Evolutionary conservation across 139 green algal genomes (phyloP), one percentile per base, ranked within the genome.

Genomic region (Dunaliella primolecta): DNA sequence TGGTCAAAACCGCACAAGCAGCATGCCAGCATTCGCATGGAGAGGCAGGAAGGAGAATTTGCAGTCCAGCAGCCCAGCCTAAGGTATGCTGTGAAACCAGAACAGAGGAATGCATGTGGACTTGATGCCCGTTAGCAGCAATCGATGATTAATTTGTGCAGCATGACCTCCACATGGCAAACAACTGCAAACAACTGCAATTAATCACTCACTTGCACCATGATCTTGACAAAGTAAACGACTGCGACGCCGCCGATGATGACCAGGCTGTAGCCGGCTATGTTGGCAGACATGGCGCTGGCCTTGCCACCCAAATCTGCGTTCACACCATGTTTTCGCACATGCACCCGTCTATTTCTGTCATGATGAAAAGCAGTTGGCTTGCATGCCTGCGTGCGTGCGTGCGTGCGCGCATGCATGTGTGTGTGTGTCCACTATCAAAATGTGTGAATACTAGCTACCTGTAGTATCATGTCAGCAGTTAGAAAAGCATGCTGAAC

Each of bases 241-340:
- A 76, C 74, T 1, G 36, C 84, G 0, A 32, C 88, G 24, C 83
- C 23, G 0, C 78, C 35, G 0, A 76, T 84, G 29, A 87, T 38
- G 34, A 90, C 33, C 30, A 89, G 30, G 24, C 71, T 91, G 35
- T 80, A 79, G 0, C 84, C 56, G 23, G 82, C 90, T 46, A 89
- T 87, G 36, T 92, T 88, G 29, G 86, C 36, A 2, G 90, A 89
- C 85, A 91, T 90, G 25, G 80, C 38, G 20, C 87, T 81, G 2
- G 88, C 90, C 71, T 86, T 84, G 11, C 85, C 84, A 29, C 83
- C 80, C 76, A 95, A 38, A 74, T 94, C 91, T 82, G 84, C 85
- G 35, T 72, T 24, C n/a, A n/a, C n/a, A n/a, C n/a, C n/a, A n/a
- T n/a, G n/a, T n/a, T n/a, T n/a, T n/a, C n/a, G n/a, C n/a, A n/a